Conservation (phyloP, 2,329 filamentous ascomycete genomes). For the Sporothrix dimorphospora region DNA sequence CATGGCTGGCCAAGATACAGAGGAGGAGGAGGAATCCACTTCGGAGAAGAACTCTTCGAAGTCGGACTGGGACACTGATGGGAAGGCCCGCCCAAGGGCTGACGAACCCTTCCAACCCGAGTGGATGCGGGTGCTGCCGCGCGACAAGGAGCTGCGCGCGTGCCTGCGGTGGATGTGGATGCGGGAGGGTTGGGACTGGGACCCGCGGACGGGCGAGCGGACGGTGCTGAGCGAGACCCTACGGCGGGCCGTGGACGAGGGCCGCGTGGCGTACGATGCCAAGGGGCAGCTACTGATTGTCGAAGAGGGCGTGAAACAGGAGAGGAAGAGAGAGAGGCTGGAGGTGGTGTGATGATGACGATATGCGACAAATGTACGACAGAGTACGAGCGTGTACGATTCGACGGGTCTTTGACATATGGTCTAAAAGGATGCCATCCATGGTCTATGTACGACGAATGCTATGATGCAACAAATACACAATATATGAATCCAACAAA, state of each 20-base stretch:
- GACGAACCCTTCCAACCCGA: slow-evolving; percentile 70
- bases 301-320: not conserved
- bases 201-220: slow-evolving; percentile 69
- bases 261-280: slow-evolving; percentile 60
- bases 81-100: slow-evolving; percentile 23
- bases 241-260: slow-evolving; percentile 59
- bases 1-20: not conserved
- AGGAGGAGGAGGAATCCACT: not conserved
- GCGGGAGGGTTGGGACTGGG: slow-evolving; percentile 81
- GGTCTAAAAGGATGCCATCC: not conserved
- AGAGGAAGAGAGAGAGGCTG: not conserved
- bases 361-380: not conserved
- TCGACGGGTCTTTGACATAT: not conserved
- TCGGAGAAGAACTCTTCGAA: too few relatives aligned
- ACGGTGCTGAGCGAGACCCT: slow-evolving; percentile 56
- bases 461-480: not conserved
- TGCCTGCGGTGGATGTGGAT: slow-evolving; percentile 93
- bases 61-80: not conserved
- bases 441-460: not conserved
- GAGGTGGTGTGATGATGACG: not conserved
- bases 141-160: slow-evolving; percentile 86
- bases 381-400: not conserved
- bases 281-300: slow-evolving; percentile 46
- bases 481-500: not conserved
- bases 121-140: slow-evolving; percentile 83